These are phyloP conservation scores for Mucor mucedo DNA, from an alignment of 371 early-diverging fungal species.

Conservation along the genomic window DNA sequence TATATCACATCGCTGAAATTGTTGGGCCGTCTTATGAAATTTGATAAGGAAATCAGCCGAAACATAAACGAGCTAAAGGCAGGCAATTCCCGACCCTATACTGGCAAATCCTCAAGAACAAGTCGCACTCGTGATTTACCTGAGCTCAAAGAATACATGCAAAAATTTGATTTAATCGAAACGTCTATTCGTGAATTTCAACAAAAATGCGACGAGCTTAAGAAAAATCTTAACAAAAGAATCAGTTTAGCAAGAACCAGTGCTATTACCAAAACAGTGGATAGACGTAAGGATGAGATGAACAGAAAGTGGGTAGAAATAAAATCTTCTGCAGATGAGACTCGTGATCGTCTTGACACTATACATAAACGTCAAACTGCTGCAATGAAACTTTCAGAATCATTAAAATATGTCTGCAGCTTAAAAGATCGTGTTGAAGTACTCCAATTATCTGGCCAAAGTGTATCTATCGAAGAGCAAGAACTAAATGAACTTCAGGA, in stretches of 20 bases:
- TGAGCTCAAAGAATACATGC: slow-evolving; percentile 40
- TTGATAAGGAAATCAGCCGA: slow-evolving; percentile 34
- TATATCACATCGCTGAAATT: slow-evolving; percentile 39
- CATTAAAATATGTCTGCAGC: slow-evolving; percentile 45
- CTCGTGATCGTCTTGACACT: slow-evolving; percentile 39
- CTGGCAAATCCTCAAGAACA: slow-evolving; percentile 13
- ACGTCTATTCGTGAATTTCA: slow-evolving; percentile 35
- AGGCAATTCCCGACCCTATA: slow-evolving; percentile 27
- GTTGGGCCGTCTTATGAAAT: slow-evolving; percentile 32
- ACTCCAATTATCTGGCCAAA: slow-evolving; percentile 47
- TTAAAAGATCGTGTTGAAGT: slow-evolving; percentile 47
- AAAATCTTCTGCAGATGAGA: slow-evolving; percentile 41
- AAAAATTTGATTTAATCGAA: slow-evolving; percentile 39
- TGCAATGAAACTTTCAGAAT: slow-evolving; percentile 42
- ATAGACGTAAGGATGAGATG: slow-evolving; percentile 39
- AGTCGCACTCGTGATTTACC: slow-evolving; percentile 34
- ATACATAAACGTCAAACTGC: slow-evolving; percentile 42
- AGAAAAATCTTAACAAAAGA: slow-evolving; percentile 29
- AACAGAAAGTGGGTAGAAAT: slow-evolving; percentile 42
- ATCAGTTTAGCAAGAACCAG: slow-evolving; percentile 28
- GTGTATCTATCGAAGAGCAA: slow-evolving; percentile 46
- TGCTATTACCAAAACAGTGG: slow-evolving; percentile 34
- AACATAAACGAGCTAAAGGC: slow-evolving; percentile 39
- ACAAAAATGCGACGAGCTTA: slow-evolving; percentile 30
- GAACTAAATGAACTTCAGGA: slow-evolving; percentile 45